These are phyloP conservation scores for Metroxylon sagu DNA, from an alignment of 176 grass and related monocot genomes.

Conservation along the genomic window DNA sequence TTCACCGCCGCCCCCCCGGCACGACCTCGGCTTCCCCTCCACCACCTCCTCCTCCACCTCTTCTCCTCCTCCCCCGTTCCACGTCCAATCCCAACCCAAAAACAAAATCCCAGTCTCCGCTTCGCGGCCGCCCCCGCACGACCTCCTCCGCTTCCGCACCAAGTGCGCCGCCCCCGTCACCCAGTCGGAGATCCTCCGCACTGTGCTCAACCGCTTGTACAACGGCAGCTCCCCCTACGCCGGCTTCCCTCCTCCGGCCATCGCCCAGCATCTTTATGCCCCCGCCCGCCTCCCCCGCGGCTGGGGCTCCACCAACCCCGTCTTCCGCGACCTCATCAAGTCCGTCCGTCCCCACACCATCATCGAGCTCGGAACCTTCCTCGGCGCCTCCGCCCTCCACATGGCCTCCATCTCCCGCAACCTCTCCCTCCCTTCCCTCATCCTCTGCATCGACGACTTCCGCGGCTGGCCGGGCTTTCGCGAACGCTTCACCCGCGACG, in stretches of 20 bases:
- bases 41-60: conserved; percentile 8
- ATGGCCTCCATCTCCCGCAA: conserved; percentile 62
- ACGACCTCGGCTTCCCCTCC: conserved; percentile 33
- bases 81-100: neutral
- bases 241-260: conserved; percentile 47
- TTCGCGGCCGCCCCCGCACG: conserved; percentile 35
- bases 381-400: conserved; percentile 93
- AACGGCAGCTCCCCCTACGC: conserved; percentile 67
- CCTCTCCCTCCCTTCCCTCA: conserved; percentile 57
- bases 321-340: conserved; percentile 73
- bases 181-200: conserved; percentile 32
- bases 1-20: neutral
- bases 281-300: conserved; percentile 49
- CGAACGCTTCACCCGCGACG: conserved; percentile 57
- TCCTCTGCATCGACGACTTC: conserved; percentile 97
- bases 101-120: neutral
- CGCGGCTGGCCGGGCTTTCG: conserved; percentile 82
- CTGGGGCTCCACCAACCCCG: conserved; percentile 82
- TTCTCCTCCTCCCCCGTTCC: conserved; percentile 17
- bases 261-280: conserved; percentile 39
- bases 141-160: conserved; percentile 64
- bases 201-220: conserved; percentile 25
- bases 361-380: conserved; percentile 88
- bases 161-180: conserved; percentile 40
- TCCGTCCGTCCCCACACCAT: conserved; percentile 48